phyloP scores from a whole-genome alignment of 441 rosid genomes.

The Lepidium campestre region DNA sequence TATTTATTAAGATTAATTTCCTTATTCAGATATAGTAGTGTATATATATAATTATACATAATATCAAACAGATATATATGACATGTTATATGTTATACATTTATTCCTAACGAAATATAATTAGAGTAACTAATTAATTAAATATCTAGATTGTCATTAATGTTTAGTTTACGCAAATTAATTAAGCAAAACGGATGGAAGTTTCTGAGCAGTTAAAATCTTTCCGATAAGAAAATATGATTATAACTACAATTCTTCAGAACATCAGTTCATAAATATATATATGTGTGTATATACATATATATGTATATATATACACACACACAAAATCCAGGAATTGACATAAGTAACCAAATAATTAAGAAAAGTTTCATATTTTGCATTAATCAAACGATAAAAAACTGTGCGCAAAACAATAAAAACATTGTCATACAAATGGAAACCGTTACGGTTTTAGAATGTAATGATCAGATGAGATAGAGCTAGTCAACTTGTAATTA shows the following conservation, averaged over 20 bases:
- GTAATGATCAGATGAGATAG: conserved; percentile 51
- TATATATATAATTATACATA: too few relatives aligned
- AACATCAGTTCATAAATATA: neutral
- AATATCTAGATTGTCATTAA: too few relatives aligned
- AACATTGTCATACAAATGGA: neutral
- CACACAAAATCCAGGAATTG: neutral
- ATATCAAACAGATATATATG: too few relatives aligned
- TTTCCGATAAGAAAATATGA: neutral
- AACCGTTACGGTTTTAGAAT: neutral
- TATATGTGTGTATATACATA: too few relatives aligned
- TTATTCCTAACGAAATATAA: too few relatives aligned
- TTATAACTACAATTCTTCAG: neutral
- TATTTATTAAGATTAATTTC: too few relatives aligned
- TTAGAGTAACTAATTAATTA: too few relatives aligned
- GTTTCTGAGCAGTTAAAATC: neutral
- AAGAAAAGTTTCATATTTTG: neutral
- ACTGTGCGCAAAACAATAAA: neutral
- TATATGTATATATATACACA: too few relatives aligned
- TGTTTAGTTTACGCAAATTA: too few relatives aligned
- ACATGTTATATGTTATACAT: too few relatives aligned
- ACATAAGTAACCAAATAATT: neutral
- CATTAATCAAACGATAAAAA: too few relatives aligned
- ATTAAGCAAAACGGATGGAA: neutral
- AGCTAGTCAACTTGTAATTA: conserved; percentile 43
- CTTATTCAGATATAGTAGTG: too few relatives aligned